A percentile compares a stretch with the other conserved stretches of the same genome.
These are phyloP conservation scores for Neofusicoccum sp. DNA, from an alignment of 2,329 filamentous ascomycete species.

Conservation along the genomic window DNA sequence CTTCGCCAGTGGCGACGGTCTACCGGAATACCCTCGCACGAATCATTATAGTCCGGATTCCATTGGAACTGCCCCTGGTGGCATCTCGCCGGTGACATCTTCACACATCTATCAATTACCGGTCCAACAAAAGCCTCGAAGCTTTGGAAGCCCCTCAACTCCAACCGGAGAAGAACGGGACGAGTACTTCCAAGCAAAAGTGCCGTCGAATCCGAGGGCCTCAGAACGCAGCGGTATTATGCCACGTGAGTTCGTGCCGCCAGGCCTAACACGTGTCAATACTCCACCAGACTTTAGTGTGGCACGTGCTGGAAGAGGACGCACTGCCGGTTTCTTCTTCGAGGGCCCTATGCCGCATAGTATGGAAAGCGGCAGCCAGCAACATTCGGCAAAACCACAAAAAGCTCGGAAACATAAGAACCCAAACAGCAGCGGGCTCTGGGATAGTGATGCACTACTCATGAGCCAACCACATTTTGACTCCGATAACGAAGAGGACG, in stretches of 20 bases:
- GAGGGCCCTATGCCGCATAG: conserved; percentile 21
- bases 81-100: background rate
- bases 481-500: background rate
- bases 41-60: conserved; percentile 10
- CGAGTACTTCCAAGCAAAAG: background rate
- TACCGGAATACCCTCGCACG: background rate
- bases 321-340: conserved; percentile 35
- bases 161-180: background rate
- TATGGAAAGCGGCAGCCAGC: background rate
- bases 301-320: conserved; percentile 28
- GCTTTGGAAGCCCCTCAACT: background rate
- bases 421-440: conserved; percentile 23
- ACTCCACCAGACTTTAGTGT: conserved; percentile 29
- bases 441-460: conserved; percentile 37
- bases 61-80: background rate
- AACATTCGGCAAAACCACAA: too few relatives aligned
- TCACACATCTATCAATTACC: too few relatives aligned
- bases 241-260: conserved; percentile 26
- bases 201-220: background rate
- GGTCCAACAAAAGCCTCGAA: background rate
- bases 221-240: conserved; percentile 21
- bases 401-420: too few relatives aligned
- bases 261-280: conserved; percentile 27
- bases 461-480: conserved; percentile 28
- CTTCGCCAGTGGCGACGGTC: background rate